Evolutionary conservation across 2,329 filamentous ascomycete genomes (phyloP), one percentile per base, ranked within the genome.

Genomic region (Penicillium nordicum): DNA sequence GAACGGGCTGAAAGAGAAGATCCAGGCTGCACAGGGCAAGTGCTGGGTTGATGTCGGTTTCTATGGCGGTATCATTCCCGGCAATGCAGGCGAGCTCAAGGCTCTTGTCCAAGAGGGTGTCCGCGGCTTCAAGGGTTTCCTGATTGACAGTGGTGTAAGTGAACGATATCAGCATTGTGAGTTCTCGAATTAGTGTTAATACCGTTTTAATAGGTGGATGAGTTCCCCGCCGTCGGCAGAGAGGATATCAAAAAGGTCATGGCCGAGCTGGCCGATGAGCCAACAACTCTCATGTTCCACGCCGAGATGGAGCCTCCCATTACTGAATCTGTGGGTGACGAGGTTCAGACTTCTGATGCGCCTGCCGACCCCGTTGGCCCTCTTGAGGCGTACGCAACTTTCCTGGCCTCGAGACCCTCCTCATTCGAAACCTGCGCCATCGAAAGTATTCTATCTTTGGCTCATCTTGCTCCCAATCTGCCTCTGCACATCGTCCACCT

Each of bases 41-140:
- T 96, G 93, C 76, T 99, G 93, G 93, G 91, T 97, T 27, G 94
- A 97, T 67, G 92, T 97, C n/a, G 94, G 92, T 30, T 97, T 99
- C 75, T 97, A 97, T 71, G 94, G 94, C 27, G 94, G 94, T 32
- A 86, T 97, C 38, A 86, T 99, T 46, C 94, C 94, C 4, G 94
- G 93, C 1, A 99, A 99, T 70, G 84, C 87, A 3, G 74, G 83
- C 11, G 86, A 97, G 68, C 78, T 99, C 53, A 85, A 90, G 65
- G 87, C 86, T 0, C 80, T 99, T 4, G 89, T 97, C 0, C 83
- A 90, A 55, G 88, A 86, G 40, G 94, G 94, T 52, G 93, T 97
- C 11, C 83, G 92, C 62, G 94, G 94, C 12, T 97, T 99, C 82
- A 99, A 99, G 77, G 93, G 93, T 0, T 99, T 99, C 74, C 76